These are phyloP conservation scores for Leucosporidium yakuticum DNA, from an alignment of 768 basidiomycete genomes.

Conservation along the genomic window DNA sequence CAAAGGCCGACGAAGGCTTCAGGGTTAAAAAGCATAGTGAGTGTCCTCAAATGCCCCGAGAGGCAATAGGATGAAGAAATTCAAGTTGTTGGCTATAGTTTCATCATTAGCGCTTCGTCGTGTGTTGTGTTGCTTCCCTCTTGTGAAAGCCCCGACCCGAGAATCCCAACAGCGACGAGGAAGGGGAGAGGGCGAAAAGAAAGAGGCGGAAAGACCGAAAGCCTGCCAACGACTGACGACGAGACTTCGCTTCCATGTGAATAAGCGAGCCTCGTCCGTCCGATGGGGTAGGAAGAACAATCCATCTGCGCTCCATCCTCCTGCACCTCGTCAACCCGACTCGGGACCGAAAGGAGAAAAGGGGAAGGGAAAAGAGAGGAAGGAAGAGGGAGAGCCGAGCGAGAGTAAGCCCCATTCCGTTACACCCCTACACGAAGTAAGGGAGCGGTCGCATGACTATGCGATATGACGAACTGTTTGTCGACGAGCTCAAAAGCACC, in stretches of 20 bases:
- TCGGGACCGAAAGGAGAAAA: neutral
- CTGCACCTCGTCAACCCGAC: neutral
- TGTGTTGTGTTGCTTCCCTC: neutral
- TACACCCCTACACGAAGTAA: conserved; percentile 2
- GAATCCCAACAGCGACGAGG: neutral
- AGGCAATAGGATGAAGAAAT: conserved; percentile 18
- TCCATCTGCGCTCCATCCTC: neutral
- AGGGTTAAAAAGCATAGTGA: conserved; percentile 30
- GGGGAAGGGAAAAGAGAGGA: neutral
- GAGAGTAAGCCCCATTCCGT: conserved; percentile 36
- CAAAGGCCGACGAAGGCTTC: conserved; percentile 5
- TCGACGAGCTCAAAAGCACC: conserved; percentile 18
- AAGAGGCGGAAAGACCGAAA: neutral
- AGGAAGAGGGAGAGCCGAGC: conserved; percentile 9
- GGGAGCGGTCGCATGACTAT: conserved; percentile 30
- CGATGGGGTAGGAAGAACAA: neutral
- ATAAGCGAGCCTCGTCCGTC: conserved; percentile 3
- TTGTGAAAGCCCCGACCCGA: neutral
- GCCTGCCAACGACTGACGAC: neutral
- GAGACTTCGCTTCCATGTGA: conserved; percentile 12
- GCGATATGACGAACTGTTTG: conserved; percentile 30
- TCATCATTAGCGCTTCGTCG: conserved; percentile 10
- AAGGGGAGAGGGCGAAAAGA: neutral
- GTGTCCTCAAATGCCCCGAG: conserved; percentile 1
- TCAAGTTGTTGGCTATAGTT: conserved; percentile 22